phyloP scores from a whole-genome alignment of 768 basidiomycete species.

The Mycena filopes region DNA sequence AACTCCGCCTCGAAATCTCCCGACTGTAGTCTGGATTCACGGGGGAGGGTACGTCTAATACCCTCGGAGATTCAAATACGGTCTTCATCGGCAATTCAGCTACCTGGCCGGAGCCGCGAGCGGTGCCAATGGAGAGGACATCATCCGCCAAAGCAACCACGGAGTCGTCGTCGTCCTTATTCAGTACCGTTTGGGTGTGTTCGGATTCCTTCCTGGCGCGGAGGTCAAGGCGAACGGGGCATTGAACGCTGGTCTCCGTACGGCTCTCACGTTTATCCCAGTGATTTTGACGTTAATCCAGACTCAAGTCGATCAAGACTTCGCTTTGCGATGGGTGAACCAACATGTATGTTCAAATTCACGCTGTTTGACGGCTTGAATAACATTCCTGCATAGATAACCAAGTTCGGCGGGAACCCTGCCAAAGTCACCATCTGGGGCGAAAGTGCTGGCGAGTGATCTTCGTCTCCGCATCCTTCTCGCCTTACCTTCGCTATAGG shows the following conservation, averaged over 20 bases:
- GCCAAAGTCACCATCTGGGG: slow-evolving; percentile 38
- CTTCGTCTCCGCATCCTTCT: not conserved
- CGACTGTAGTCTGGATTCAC: slow-evolving; percentile 58
- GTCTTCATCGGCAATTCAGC: slow-evolving; percentile 35
- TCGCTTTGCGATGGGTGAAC: slow-evolving; percentile 48
- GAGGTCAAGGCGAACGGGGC: slow-evolving; percentile 41
- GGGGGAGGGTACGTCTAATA: slow-evolving; percentile 40
- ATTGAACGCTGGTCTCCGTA: slow-evolving; percentile 45
- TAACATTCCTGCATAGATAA: slow-evolving; percentile 23
- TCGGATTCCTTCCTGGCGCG: slow-evolving; percentile 45
- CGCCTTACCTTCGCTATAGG: slow-evolving; percentile 29
- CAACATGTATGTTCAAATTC: slow-evolving; percentile 33
- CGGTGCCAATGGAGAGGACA: slow-evolving; percentile 45
- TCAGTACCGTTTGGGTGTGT: slow-evolving; percentile 56
- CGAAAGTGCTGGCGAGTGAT: slow-evolving; percentile 33
- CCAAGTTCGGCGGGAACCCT: slow-evolving; percentile 36
- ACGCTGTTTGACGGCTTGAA: not conserved
- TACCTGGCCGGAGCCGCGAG: slow-evolving; percentile 45
- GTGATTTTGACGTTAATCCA: not conserved
- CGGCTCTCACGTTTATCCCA: slow-evolving; percentile 10
- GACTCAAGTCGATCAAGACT: slow-evolving; percentile 43
- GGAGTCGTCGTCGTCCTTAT: slow-evolving; percentile 51
- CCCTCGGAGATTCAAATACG: not conserved
- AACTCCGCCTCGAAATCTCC: slow-evolving; percentile 38
- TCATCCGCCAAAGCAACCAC: slow-evolving; percentile 47